A percentile compares a stretch with the other conserved stretches of the same genome.
phyloP scores from a whole-genome alignment of 2,329 filamentous ascomycete genomes.

The Aspergillus pseudonomiae region DNA sequence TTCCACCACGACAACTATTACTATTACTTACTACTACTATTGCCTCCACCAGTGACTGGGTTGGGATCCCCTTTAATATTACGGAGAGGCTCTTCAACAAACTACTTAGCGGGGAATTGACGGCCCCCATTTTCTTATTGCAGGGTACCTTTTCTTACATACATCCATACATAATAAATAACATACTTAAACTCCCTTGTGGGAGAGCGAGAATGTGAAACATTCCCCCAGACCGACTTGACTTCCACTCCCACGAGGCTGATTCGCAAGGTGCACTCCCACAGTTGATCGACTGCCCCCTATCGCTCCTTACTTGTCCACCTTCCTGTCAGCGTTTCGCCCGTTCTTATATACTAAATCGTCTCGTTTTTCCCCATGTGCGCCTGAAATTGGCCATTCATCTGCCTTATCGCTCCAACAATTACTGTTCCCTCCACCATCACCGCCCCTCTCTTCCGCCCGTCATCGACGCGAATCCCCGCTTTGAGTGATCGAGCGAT shows the following conservation, averaged over 20 bases:
- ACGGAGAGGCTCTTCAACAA: background rate
- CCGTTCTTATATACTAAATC: background rate
- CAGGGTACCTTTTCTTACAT: background rate
- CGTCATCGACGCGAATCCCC: background rate
- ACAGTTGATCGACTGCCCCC: background rate
- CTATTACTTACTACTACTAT: background rate
- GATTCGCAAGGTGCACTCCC: constrained; percentile 25
- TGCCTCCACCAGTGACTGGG: background rate
- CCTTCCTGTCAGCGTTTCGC: background rate
- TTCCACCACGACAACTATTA: too few species aligned
- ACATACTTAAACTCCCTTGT: background rate
- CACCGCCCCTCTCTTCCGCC: constrained; percentile 15
- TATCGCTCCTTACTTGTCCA: background rate
- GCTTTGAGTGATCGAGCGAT: background rate
- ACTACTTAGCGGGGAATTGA: background rate
- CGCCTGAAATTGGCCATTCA: constrained; percentile 9
- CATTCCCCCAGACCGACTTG: constrained; percentile 4
- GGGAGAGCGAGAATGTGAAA: constrained; percentile 16
- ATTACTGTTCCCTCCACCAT: background rate
- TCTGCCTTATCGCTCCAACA: background rate
- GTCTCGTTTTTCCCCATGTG: background rate
- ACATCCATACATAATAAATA: background rate
- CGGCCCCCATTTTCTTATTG: background rate
- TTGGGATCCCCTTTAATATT: background rate
- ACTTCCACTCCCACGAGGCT: constrained; percentile 21